Conservation (phyloP, 116 monocot genomes). For the Phalaenopsis hybrid region DNA sequence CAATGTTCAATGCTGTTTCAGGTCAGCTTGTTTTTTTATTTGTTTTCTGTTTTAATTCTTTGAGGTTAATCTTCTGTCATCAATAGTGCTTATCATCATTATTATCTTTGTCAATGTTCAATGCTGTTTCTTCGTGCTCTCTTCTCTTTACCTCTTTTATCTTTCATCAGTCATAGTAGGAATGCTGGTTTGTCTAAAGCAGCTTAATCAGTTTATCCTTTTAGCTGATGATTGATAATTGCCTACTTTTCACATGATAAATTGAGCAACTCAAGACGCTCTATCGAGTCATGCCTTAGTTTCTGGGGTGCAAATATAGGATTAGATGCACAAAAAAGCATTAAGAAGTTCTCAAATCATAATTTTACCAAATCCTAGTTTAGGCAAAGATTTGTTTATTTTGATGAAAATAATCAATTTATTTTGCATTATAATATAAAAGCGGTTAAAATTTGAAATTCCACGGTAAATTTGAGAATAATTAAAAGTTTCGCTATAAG, state of each 20-base stretch:
- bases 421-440: no score
- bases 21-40: constrained; percentile 33
- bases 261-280: background rate
- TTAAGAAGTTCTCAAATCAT: background rate
- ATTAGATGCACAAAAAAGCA: background rate
- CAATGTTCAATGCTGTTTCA: no score
- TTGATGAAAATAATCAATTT: background rate
- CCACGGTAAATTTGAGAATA: no score
- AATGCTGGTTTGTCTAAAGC: background rate
- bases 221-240: background rate
- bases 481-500: no score
- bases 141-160: background rate
- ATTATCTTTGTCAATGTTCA: background rate
- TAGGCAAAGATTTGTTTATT: background rate
- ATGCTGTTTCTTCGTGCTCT: background rate
- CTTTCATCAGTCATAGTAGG: background rate
- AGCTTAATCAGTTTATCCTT: background rate
- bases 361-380: background rate
- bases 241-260: background rate
- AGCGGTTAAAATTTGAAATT: no score
- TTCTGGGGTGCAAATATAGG: background rate
- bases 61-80: no score
- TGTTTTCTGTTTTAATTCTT: background rate
- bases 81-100: background rate
- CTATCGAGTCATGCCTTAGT: background rate